These are phyloP conservation scores for Chalciporus sphaerocephalus DNA, from an alignment of 768 basidiomycete genomes.

Conservation along the genomic window DNA sequence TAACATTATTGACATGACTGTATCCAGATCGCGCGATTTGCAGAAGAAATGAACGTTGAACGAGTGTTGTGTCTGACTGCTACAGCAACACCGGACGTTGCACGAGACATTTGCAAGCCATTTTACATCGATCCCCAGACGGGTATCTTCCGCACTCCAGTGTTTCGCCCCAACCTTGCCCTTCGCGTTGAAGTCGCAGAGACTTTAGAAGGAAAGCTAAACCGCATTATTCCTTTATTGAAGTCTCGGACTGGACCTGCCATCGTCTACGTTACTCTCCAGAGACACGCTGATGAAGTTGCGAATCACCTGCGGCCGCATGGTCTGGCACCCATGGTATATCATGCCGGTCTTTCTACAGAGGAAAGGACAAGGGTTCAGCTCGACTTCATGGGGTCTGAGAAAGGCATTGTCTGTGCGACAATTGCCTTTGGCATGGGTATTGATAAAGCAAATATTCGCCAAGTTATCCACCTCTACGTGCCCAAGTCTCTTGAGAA, in stretches of 20 bases:
- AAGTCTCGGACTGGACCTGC: slow-evolving; percentile 36
- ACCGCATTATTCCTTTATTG: slow-evolving; percentile 35
- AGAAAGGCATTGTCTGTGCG: slow-evolving; percentile 36
- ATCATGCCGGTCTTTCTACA: slow-evolving; percentile 41
- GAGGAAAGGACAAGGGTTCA: slow-evolving; percentile 37
- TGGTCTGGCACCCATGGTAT: slow-evolving; percentile 32
- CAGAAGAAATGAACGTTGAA: slow-evolving; percentile 42
- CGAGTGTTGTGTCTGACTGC: slow-evolving; percentile 44
- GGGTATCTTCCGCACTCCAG: slow-evolving; percentile 42
- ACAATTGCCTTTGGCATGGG: slow-evolving; percentile 49
- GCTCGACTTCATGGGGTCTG: slow-evolving; percentile 37
- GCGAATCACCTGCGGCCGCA: slow-evolving; percentile 24
- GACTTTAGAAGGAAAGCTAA: slow-evolving; percentile 33
- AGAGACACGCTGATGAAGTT: slow-evolving; percentile 39
- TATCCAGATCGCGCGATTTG: slow-evolving; percentile 41
- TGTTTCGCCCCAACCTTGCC: slow-evolving; percentile 42
- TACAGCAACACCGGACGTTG: slow-evolving; percentile 41
- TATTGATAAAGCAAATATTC: slow-evolving; percentile 39
- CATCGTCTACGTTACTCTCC: slow-evolving; percentile 45
- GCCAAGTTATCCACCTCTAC: slow-evolving; percentile 39
- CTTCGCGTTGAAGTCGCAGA: slow-evolving; percentile 33
- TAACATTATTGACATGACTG: slow-evolving; percentile 17
- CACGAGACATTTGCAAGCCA: slow-evolving; percentile 41
- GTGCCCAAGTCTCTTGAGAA: slow-evolving; percentile 47
- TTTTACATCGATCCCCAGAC: slow-evolving; percentile 38